phyloP scores from a whole-genome alignment of 768 basidiomycete species.

The Kwoniella pini region DNA sequence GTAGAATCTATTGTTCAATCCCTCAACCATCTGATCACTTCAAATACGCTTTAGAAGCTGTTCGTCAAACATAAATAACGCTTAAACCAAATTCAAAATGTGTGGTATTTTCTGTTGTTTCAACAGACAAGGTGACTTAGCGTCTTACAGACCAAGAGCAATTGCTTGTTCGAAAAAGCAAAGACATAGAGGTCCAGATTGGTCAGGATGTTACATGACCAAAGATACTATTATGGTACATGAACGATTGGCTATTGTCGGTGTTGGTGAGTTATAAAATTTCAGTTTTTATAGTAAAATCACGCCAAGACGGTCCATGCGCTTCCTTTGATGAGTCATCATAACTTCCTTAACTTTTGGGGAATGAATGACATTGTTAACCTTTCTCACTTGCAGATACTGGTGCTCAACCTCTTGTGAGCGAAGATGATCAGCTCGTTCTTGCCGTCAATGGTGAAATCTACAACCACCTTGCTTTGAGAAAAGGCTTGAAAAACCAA shows the following conservation, averaged over 20 bases:
- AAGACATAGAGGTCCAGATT: constrained; percentile 94
- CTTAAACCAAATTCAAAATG: constrained; percentile 62
- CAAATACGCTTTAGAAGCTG: too few species aligned
- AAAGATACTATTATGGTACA: constrained; percentile 81
- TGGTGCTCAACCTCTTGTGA: constrained; percentile 90
- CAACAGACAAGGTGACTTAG: constrained; percentile 68
- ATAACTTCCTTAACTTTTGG: too few species aligned
- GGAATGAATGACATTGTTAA: too few species aligned
- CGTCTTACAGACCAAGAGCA: constrained; percentile 67
- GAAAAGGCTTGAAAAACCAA: constrained; percentile 64
- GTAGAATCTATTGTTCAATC: too few species aligned
- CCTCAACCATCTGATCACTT: too few species aligned
- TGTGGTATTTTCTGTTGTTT: constrained; percentile 90
- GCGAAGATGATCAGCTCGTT: constrained; percentile 76
- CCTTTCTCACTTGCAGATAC: constrained; percentile 71
- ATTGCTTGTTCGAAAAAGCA: constrained; percentile 85
- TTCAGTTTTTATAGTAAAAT: too few species aligned
- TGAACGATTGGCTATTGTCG: constrained; percentile 95
- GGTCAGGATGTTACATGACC: constrained; percentile 93
- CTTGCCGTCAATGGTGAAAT: constrained; percentile 98
- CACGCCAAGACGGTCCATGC: too few species aligned
- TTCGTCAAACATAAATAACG: too few species aligned
- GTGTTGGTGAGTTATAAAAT: constrained; percentile 84
- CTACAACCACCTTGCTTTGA: constrained; percentile 89
- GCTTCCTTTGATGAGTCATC: too few species aligned